These are phyloP conservation scores for Hypoxylon sp. DNA, from an alignment of 2,329 filamentous ascomycete genomes.

Conservation along the genomic window DNA sequence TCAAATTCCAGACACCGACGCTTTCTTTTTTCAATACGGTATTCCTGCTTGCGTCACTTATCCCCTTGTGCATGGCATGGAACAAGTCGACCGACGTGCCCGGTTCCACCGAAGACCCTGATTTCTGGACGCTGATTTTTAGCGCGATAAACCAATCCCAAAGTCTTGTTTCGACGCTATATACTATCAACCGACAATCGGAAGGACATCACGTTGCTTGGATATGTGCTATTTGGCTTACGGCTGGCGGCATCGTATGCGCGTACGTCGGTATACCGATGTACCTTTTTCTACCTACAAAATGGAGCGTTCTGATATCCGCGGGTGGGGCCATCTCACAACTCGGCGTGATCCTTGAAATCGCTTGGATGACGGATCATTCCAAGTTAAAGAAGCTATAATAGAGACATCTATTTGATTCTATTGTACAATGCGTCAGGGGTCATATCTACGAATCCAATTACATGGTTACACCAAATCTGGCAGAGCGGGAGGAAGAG, in stretches of 20 bases:
- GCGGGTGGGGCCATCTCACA: constrained; percentile 5
- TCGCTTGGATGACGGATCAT: constrained; percentile 19
- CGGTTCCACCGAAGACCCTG: constrained; percentile 24
- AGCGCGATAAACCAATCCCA: background rate
- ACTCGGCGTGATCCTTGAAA: constrained; percentile 12
- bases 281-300: constrained; percentile 17
- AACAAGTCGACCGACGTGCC: constrained; percentile 4
- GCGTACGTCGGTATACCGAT: constrained; percentile 5
- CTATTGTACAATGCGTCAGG: background rate
- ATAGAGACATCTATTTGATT: background rate
- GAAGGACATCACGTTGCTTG: constrained; percentile 19
- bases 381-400: constrained; percentile 27
- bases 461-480: background rate
- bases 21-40: constrained; percentile 6
- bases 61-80: constrained; percentile 21
- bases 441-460: background rate
- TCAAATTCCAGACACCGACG: background rate
- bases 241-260: constrained; percentile 16
- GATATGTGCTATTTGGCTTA: constrained; percentile 17
- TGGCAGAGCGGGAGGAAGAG: background rate
- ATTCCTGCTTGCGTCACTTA: background rate
- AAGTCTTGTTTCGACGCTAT: constrained; percentile 11
- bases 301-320: constrained; percentile 21
- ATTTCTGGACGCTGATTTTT: constrained; percentile 22
- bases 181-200: constrained; percentile 3